These are phyloP conservation scores for Ogataea nitratoaversa DNA, from an alignment of 805 yeast species.

Conservation along the genomic window DNA sequence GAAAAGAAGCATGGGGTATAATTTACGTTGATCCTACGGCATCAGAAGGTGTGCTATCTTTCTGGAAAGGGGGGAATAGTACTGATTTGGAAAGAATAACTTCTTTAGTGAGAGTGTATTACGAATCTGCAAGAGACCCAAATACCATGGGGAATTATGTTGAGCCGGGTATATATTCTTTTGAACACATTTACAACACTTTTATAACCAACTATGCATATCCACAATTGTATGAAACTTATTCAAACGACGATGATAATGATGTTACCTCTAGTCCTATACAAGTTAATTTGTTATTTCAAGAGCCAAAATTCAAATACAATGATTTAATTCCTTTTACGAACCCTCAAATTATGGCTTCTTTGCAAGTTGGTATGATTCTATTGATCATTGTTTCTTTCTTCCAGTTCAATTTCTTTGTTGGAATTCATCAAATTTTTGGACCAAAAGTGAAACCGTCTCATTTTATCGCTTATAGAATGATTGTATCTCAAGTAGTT, in stretches of 20 bases:
- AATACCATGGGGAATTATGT: constrained; percentile 38
- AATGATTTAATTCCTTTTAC: constrained; percentile 46
- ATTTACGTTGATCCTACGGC: constrained; percentile 47
- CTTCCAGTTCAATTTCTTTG: constrained; percentile 54
- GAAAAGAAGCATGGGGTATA: constrained; percentile 53
- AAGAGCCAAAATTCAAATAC: constrained; percentile 24
- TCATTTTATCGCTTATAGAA: constrained; percentile 46
- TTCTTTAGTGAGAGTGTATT: constrained; percentile 33
- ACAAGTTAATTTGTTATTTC: neutral
- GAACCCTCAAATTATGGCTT: constrained; percentile 48
- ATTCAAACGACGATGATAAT: neutral
- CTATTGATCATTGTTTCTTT: constrained; percentile 60
- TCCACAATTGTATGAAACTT: neutral
- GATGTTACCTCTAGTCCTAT: neutral
- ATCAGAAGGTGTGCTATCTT: constrained; percentile 30
- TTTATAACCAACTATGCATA: neutral
- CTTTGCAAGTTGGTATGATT: constrained; percentile 63
- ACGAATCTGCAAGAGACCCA: constrained; percentile 57
- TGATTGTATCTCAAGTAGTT: constrained; percentile 40
- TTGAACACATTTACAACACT: constrained; percentile 29
- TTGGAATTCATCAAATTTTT: constrained; percentile 43
- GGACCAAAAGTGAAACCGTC: constrained; percentile 38
- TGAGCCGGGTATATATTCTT: constrained; percentile 31
- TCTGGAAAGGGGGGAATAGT: neutral
- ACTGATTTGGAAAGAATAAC: constrained; percentile 8